Evolutionary conservation across 2,329 filamentous ascomycete genomes (phyloP).

Genomic region (Elsinoe ampelina): DNA sequence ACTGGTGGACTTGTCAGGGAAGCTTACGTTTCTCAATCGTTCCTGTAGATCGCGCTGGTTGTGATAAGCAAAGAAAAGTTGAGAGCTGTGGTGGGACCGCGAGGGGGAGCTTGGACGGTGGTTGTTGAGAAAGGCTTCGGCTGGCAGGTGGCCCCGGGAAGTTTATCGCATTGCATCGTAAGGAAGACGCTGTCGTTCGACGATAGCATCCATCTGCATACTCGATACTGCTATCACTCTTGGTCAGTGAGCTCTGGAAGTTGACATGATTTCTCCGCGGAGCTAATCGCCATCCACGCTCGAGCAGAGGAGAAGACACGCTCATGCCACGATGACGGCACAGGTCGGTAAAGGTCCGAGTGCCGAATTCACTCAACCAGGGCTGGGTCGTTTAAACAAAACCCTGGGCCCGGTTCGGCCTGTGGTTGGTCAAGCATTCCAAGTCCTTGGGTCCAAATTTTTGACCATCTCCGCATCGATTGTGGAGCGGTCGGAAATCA

Average conservation of each 20-base stretch:
- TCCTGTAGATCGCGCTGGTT: not conserved
- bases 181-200: not conserved
- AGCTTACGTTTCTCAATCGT: not conserved
- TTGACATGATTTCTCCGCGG: not conserved
- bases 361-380: not conserved
- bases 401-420: not conserved
- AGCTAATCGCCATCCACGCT: not conserved
- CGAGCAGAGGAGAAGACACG: not conserved
- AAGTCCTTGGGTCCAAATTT: constrained; percentile 1
- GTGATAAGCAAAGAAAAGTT: constrained; percentile 5
- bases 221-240: too few relatives aligned
- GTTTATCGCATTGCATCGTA: not conserved
- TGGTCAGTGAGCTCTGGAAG: too few relatives aligned
- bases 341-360: constrained; percentile 2
- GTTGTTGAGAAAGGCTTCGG: constrained; percentile 6
- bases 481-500: not conserved
- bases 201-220: too few relatives aligned
- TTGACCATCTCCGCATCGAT: not conserved
- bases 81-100: not conserved
- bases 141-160: not conserved
- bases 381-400: not conserved
- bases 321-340: not conserved
- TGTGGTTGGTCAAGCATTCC: constrained; percentile 8
- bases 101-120: constrained; percentile 1
- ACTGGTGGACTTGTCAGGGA: not conserved